phyloP scores from a whole-genome alignment of 1,284 basidiomycete species.

The Cutaneotrichosporon mucoides region DNA sequence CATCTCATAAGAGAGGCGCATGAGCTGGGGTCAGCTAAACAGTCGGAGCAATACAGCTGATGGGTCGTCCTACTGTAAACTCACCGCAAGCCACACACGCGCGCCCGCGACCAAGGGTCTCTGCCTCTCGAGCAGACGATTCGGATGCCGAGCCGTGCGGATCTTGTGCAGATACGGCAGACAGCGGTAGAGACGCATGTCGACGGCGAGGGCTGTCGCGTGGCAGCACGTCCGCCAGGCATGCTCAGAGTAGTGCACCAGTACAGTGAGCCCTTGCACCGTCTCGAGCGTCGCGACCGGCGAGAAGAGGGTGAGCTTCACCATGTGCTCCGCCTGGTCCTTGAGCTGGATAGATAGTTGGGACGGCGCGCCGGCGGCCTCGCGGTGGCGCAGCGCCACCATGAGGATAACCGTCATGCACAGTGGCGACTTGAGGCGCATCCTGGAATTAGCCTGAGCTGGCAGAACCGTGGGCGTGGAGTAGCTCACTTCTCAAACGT shows the following conservation, averaged over 20 bases:
- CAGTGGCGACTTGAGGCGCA: constrained; percentile 26
- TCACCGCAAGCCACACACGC: constrained; percentile 26
- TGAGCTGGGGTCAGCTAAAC: constrained; percentile 10
- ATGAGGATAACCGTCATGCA: constrained; percentile 28
- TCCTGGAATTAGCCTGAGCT: constrained; percentile 14
- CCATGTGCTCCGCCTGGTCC: constrained; percentile 14
- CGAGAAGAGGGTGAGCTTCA: constrained; percentile 28
- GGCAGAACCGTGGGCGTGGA: too few species aligned
- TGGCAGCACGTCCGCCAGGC: constrained; percentile 34
- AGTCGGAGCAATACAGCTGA: too few species aligned
- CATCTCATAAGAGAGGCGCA: constrained; percentile 19
- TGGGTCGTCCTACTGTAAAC: too few species aligned
- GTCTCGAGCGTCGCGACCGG: constrained; percentile 27
- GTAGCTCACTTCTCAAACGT: constrained; percentile 26
- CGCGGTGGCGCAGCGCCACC: constrained; percentile 19
- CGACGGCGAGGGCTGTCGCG: constrained; percentile 30
- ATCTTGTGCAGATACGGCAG: constrained; percentile 26
- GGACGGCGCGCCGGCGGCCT: constrained; percentile 13
- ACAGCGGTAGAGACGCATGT: constrained; percentile 34
- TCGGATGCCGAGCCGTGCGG: constrained; percentile 13
- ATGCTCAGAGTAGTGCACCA: constrained; percentile 12
- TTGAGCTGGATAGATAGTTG: constrained; percentile 3
- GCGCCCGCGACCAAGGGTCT: constrained; percentile 22
- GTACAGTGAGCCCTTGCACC: constrained; percentile 23
- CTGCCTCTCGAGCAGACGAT: constrained; percentile 14